phyloP scores from a whole-genome alignment of 2,329 filamentous ascomycete species.

The Escovopsis sp. region DNA sequence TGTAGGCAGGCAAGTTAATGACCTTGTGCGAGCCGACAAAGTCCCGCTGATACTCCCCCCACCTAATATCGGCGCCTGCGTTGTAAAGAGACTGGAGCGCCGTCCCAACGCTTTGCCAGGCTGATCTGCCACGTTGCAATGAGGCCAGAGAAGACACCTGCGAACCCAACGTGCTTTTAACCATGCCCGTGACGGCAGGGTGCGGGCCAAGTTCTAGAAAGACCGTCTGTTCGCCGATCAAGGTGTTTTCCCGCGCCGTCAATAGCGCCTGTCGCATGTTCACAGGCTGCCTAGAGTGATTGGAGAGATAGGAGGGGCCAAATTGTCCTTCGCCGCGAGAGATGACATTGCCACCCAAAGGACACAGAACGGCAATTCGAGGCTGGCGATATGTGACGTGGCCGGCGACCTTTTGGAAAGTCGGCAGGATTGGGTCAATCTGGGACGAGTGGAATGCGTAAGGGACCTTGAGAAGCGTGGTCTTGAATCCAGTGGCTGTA shows the following conservation, averaged over 20 bases:
- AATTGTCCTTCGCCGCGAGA: slow-evolving; percentile 20
- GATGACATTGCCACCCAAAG: slow-evolving; percentile 38
- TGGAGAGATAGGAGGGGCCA: neutral
- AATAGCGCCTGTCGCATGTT: neutral
- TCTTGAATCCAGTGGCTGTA: slow-evolving; percentile 19
- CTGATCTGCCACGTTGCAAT: neutral
- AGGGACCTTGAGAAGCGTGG: slow-evolving; percentile 29
- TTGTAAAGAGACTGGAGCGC: slow-evolving; percentile 9
- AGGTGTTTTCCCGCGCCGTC: neutral
- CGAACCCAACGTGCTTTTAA: slow-evolving; percentile 25
- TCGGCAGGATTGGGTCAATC: slow-evolving; percentile 39
- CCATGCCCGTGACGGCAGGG: neutral
- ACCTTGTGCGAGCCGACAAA: slow-evolving; percentile 24
- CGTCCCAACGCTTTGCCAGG: neutral
- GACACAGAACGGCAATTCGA: slow-evolving; percentile 48
- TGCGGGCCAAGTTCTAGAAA: neutral
- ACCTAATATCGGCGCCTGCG: slow-evolving; percentile 48
- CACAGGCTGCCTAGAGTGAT: neutral
- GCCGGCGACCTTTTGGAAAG: slow-evolving; percentile 35
- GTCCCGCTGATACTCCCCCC: slow-evolving; percentile 50
- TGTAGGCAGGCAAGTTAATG: slow-evolving; percentile 49
- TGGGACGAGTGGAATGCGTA: slow-evolving; percentile 41
- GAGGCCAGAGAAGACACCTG: neutral
- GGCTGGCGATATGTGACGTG: slow-evolving; percentile 25
- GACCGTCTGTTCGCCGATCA: neutral